Base-by-base conservation (phyloP, 441 rosid species). In the Populus trichocarpa region DNA sequence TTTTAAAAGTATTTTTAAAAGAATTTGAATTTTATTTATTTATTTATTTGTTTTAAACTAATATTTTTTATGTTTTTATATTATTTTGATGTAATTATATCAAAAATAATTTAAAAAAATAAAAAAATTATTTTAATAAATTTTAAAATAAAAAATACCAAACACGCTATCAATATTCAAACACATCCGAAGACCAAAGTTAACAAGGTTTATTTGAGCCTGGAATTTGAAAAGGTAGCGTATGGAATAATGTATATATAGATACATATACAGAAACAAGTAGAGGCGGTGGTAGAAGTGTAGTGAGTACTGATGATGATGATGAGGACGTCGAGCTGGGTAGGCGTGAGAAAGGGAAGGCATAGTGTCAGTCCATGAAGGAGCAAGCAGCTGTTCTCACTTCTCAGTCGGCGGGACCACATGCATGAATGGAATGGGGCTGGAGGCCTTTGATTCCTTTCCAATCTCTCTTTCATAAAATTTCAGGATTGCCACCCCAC, bases 311-410 rank as follows among this genome's bases (percentile, higher is more conserved):
- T 59, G 25, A 13, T 65, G 3, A 32, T 32, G 5, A 9, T 33
- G 3, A 13, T 4, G 4, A 28, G 3, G 75, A 38, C 40, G 63
- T 16, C 30, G 20, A 6, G 20, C 28, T 16, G 46, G 68, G 22
- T 2, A 63, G 76, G 76, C 69, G 69, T 63, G 76, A 33, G 76
- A 64, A 74, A 74, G 69, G 22, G 76, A 63, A 74, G 76, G 76
- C 76, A 74, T 64, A 8, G 63, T 74, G 76, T 74, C 76, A 61
- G 76, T 23, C 0, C 13, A 20, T 8, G n/a, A 22, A 63, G 22
- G 16, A 22, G 36, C 22, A 73, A 33, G 67, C 67, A 33, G 57
- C 57, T 46, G 57, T 4, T 46, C 57, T 14, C 20, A 4, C 18
- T 46, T 14, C 18, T 46, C 16, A 13, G 16, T 14, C 16, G 6